Percentiles rank a stretch among this genome's conserved stretches.
phyloP scores from a whole-genome alignment of 495 filamentous ascomycete species.

The Lasiosphaeria ovina region DNA sequence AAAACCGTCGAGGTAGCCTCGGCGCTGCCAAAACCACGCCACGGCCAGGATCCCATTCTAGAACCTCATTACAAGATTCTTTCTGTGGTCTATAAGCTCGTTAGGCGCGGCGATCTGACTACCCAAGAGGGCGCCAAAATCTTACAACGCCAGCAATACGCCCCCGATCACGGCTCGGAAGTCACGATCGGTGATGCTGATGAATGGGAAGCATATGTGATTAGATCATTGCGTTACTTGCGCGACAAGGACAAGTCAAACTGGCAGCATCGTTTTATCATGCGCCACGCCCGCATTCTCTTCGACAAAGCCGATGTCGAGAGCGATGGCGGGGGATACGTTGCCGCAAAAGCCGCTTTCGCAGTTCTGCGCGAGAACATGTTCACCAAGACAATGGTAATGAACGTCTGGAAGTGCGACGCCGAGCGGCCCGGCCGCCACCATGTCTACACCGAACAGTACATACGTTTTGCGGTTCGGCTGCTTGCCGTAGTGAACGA shows the following conservation, averaged over 20 bases:
- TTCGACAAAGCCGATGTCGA: conserved; percentile 49
- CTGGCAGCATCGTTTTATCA: conserved; percentile 95
- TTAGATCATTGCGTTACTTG: conserved; percentile 69
- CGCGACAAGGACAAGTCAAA: conserved; percentile 87
- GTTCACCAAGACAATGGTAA: conserved; percentile 90
- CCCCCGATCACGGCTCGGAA: conserved; percentile 35
- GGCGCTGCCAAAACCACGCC: conserved; percentile 69
- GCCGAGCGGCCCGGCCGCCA: conserved; percentile 87
- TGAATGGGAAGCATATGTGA: conserved; percentile 73
- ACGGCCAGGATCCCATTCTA: conserved; percentile 80
- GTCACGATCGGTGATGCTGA: conserved; percentile 48
- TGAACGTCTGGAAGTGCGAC: conserved; percentile 96
- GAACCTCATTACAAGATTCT: conserved; percentile 97
- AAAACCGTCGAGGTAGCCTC: conserved; percentile 65
- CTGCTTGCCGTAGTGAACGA: conserved; percentile 77
- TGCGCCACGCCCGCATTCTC: conserved; percentile 71
- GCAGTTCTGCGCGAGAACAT: conserved; percentile 78
- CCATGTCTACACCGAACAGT: conserved; percentile 89
- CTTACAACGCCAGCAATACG: conserved; percentile 47
- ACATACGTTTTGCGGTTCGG: conserved; percentile 74
- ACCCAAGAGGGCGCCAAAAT: conserved; percentile 43
- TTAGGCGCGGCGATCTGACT: conserved; percentile 47
- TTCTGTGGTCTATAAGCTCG: conserved; percentile 81
- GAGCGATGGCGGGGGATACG: conserved; percentile 17
- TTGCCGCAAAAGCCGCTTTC: conserved; percentile 64